Evolutionary conservation across 106 monocot genomes (phyloP).

Genomic region (Cymbidium sinense): DNA sequence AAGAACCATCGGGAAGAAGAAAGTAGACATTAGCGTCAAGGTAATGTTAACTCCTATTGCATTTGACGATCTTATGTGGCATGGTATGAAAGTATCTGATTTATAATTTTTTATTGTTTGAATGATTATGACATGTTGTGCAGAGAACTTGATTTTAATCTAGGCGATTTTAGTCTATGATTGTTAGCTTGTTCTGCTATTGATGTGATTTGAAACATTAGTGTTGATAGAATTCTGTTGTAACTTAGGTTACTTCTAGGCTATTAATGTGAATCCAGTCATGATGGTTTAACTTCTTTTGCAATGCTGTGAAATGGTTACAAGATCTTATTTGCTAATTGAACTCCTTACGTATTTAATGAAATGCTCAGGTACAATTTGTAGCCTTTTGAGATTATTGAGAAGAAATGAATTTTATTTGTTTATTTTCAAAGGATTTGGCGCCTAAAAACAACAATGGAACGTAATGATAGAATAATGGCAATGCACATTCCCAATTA

Average conservation of each 20-base stretch:
- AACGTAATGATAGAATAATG: too few species aligned
- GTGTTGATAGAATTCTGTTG: background rate
- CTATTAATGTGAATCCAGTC: background rate
- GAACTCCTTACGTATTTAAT: background rate
- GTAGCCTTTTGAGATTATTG: background rate
- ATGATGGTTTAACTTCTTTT: background rate
- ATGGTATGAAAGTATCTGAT: too few species aligned
- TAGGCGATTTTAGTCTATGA: background rate
- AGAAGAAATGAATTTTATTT: background rate
- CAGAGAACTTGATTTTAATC: background rate
- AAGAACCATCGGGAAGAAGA: slow-evolving; percentile 48
- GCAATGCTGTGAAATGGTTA: too few species aligned
- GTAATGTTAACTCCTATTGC: slow-evolving; percentile 13
- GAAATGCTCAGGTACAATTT: background rate
- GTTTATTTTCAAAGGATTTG: background rate
- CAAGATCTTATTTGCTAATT: background rate
- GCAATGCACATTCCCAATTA: too few species aligned
- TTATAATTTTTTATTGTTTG: background rate
- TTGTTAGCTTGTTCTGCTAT: background rate
- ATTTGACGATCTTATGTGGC: background rate
- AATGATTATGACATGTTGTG: background rate
- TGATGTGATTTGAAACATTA: background rate
- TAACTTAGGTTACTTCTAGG: background rate
- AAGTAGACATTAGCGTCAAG: slow-evolving; percentile 51
- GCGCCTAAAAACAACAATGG: too few species aligned